These are phyloP conservation scores for Ceratocystis cubensis DNA, from an alignment of 2,329 filamentous ascomycete species.

Conservation along the genomic window DNA sequence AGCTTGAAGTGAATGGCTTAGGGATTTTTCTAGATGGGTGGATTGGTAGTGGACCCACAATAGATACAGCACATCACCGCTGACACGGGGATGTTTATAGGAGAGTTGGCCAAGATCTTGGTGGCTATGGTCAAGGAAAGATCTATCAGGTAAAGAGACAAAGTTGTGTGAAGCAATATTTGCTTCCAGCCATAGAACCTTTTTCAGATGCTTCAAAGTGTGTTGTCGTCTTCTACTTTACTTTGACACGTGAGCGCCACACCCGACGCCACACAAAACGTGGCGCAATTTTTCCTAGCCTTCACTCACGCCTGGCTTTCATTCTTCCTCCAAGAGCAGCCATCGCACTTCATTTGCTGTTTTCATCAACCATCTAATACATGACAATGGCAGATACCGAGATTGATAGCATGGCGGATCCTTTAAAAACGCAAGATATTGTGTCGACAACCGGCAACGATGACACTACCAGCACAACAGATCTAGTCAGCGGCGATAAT, in stretches of 20 bases:
- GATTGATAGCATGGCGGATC: background rate
- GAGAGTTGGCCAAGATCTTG: no score
- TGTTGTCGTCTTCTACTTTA: background rate
- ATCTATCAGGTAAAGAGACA: no score
- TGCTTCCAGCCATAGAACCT: no score
- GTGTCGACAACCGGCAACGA: background rate
- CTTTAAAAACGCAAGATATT: background rate
- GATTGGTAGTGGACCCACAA: background rate
- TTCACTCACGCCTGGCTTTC: background rate
- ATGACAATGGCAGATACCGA: slow-evolving; percentile 9
- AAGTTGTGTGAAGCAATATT: no score
- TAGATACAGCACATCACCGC: slow-evolving; percentile 6
- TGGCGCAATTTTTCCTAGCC: background rate
- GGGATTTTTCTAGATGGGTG: background rate
- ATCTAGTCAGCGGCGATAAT: background rate
- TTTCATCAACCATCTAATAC: background rate
- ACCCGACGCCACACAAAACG: background rate
- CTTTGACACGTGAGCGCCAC: background rate
- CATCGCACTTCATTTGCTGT: background rate
- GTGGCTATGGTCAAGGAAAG: no score
- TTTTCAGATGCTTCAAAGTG: background rate
- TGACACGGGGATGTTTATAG: no score
- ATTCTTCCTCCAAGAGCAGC: slow-evolving; percentile 18
- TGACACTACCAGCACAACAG: background rate
- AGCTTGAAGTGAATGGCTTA: background rate